Evolutionary conservation across 2,329 filamentous ascomycete genomes (phyloP).

Genomic region (Paecilomyces sp.): DNA sequence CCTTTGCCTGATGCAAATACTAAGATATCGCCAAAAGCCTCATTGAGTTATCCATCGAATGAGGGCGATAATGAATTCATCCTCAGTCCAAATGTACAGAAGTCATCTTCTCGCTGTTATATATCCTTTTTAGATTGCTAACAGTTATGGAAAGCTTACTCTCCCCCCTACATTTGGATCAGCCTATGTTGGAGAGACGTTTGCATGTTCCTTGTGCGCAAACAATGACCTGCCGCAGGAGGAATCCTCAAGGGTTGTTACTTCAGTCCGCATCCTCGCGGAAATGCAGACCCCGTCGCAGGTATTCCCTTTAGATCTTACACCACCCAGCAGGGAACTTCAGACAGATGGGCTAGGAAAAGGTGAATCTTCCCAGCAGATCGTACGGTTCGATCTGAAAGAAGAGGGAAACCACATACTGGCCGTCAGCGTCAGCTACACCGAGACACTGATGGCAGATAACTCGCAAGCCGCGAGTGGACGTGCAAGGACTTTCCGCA

Average conservation of each 20-base stretch:
- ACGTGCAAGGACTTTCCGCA: slow-evolving; percentile 78
- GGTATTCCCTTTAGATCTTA: slow-evolving; percentile 56
- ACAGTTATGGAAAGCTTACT: slow-evolving; percentile 49
- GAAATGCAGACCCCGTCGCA: slow-evolving; percentile 92
- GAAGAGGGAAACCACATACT: slow-evolving; percentile 93
- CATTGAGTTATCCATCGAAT: slow-evolving; percentile 62
- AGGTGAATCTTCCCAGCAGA: slow-evolving; percentile 67
- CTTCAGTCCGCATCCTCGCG: slow-evolving; percentile 73
- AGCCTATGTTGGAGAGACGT: slow-evolving; percentile 91
- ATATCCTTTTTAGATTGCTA: slow-evolving; percentile 2
- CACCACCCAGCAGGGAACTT: slow-evolving; percentile 42
- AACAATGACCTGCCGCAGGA: slow-evolving; percentile 66
- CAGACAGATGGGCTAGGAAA: slow-evolving; percentile 22
- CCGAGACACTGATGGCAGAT: slow-evolving; percentile 60
- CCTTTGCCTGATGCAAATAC: slow-evolving; percentile 39
- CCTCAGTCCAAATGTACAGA: slow-evolving; percentile 46
- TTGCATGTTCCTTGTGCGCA: slow-evolving; percentile 90
- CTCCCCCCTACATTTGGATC: slow-evolving; percentile 88
- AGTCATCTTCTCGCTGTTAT: neutral
- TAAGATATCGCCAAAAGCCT: slow-evolving; percentile 54
- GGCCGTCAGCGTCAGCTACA: slow-evolving; percentile 89
- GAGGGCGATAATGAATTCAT: slow-evolving; percentile 46
- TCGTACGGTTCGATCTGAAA: slow-evolving; percentile 79
- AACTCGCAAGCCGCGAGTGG: slow-evolving; percentile 44
- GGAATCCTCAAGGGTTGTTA: slow-evolving; percentile 47